Conservation (phyloP, 441 rosid species). For the Erodium texanum region DNA sequence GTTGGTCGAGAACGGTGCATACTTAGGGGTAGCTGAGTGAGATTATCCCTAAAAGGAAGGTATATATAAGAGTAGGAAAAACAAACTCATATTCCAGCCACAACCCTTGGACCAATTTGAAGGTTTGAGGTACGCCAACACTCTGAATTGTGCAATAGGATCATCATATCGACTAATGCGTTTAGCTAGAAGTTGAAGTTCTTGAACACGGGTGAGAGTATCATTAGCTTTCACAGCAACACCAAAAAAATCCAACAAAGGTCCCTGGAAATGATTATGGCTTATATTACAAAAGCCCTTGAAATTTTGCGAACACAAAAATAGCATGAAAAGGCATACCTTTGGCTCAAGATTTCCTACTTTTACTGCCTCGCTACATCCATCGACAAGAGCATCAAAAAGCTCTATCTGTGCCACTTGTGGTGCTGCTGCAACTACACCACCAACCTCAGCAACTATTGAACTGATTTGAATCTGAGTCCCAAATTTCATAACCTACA, state of each 20-base stretch:
- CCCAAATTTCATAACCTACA: constrained; percentile 86
- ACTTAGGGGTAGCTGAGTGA: too few species aligned
- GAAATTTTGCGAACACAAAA: background rate
- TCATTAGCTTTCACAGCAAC: constrained; percentile 90
- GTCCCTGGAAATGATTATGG: constrained; percentile 50
- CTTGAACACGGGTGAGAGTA: constrained; percentile 68
- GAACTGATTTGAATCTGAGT: constrained; percentile 60
- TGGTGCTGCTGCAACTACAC: constrained; percentile 66
- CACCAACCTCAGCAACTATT: constrained; percentile 82
- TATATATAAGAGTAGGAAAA: constrained; percentile 8
- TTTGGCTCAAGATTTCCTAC: background rate
- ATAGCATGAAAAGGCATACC: background rate
- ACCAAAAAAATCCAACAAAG: constrained; percentile 93
- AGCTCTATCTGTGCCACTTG: constrained; percentile 82
- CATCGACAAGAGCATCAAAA: constrained; percentile 73
- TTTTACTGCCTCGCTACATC: constrained; percentile 22
- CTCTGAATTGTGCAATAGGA: constrained; percentile 86
- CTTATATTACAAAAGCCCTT: background rate
- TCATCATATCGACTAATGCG: constrained; percentile 70
- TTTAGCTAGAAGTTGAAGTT: constrained; percentile 79
- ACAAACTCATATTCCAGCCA: constrained; percentile 93
- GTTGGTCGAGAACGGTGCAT: too few species aligned
- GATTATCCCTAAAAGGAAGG: too few species aligned
- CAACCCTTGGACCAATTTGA: constrained; percentile 99
- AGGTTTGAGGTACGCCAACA: constrained; percentile 79